phyloP scores from a whole-genome alignment of 2,329 filamentous ascomycete species.

The Elsinoe perseae region DNA sequence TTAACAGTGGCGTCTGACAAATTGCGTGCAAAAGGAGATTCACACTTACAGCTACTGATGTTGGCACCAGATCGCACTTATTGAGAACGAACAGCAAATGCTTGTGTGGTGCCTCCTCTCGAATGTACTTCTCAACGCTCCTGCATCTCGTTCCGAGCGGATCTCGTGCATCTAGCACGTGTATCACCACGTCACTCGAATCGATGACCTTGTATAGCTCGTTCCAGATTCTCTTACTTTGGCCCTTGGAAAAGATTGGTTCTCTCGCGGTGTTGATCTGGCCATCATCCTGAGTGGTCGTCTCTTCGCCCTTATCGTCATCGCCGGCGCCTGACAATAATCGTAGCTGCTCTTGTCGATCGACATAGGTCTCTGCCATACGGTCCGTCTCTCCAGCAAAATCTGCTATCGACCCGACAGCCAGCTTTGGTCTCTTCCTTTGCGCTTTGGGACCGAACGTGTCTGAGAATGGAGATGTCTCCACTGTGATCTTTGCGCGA shows the following conservation, averaged over 20 bases:
- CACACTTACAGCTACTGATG: constrained; percentile 82
- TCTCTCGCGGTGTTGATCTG: constrained; percentile 41
- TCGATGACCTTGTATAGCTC: constrained; percentile 89
- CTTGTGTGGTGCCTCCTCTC: constrained; percentile 90
- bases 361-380: constrained; percentile 73
- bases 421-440: constrained; percentile 84
- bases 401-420: constrained; percentile 71
- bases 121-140: constrained; percentile 87
- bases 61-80: constrained; percentile 89
- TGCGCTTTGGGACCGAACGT: constrained; percentile 93
- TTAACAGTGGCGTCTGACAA: constrained; percentile 65
- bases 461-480: constrained; percentile 74
- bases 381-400: constrained; percentile 71
- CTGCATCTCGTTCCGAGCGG: constrained; percentile 83
- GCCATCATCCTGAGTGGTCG: constrained; percentile 25
- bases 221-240: constrained; percentile 95
- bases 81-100: constrained; percentile 85
- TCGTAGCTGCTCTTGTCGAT: constrained; percentile 69
- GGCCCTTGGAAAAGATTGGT: constrained; percentile 87
- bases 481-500: constrained; percentile 86
- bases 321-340: constrained; percentile 58
- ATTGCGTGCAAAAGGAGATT: constrained; percentile 17
- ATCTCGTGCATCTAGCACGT: constrained; percentile 83
- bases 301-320: constrained; percentile 25
- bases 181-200: constrained; percentile 92